A percentile compares a stretch with the other conserved stretches of the same genome.
Evolutionary conservation across 2,329 filamentous ascomycete species (phyloP).

Genomic region (Exophiala sp.): DNA sequence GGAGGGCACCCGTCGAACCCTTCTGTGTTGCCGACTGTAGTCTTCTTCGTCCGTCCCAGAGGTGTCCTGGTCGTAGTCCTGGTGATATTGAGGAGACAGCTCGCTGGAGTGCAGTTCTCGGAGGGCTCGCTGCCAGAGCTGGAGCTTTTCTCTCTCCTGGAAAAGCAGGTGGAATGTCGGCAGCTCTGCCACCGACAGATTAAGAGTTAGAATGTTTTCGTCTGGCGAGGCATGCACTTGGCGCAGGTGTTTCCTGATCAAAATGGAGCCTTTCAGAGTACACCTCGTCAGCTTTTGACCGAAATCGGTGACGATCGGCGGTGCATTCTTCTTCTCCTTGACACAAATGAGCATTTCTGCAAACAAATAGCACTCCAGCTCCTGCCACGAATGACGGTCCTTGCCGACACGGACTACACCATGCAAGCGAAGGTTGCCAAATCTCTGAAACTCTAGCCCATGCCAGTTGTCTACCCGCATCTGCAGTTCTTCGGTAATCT

Average conservation of each 20-base stretch:
- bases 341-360: conserved; percentile 99
- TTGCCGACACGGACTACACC: conserved; percentile 90
- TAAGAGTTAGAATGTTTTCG: conserved; percentile 79
- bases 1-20: conserved; percentile 70
- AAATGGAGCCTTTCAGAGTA: conserved; percentile 91
- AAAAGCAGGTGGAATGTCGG: conserved; percentile 93
- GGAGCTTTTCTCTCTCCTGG: conserved; percentile 73
- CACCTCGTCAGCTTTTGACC: conserved; percentile 65
- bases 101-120: conserved; percentile 74
- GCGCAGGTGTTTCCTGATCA: conserved; percentile 96
- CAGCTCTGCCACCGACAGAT: conserved; percentile 82
- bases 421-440: conserved; percentile 85
- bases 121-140: conserved; percentile 83
- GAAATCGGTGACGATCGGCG: conserved; percentile 59
- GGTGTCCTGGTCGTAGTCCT: conserved; percentile 72
- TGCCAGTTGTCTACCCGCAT: conserved; percentile 98
- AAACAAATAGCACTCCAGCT: conserved; percentile 93
- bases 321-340: conserved; percentile 80
- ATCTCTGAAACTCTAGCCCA: conserved; percentile 76
- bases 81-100: conserved; percentile 51
- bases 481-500: conserved; percentile 78
- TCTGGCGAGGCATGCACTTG: conserved; percentile 70
- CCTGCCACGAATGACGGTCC: conserved; percentile 94
- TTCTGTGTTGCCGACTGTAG: conserved; percentile 48
- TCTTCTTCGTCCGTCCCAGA: conserved; percentile 89